These are phyloP conservation scores for Rhizomucor pusillus DNA, from an alignment of 371 early-diverging fungal species.

Conservation along the genomic window DNA sequence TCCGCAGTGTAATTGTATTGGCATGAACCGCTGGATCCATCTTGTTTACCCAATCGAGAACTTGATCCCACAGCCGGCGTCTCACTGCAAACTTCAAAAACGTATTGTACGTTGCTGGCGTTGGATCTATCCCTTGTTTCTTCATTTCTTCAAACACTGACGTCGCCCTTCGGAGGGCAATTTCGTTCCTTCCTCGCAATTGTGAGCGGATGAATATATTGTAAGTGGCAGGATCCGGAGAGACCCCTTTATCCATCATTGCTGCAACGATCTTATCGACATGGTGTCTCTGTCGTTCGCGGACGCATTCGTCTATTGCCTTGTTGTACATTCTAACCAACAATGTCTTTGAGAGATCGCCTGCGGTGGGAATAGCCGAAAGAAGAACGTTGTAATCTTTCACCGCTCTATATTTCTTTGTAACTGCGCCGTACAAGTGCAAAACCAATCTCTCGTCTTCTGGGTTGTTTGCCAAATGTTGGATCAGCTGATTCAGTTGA, in stretches of 20 bases:
- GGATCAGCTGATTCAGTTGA: not conserved
- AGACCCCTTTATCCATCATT: conserved; percentile 21
- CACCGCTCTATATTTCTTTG: not conserved
- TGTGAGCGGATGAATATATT: conserved; percentile 26
- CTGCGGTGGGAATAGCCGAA: not conserved
- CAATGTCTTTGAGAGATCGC: not conserved
- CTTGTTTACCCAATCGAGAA: conserved; percentile 25
- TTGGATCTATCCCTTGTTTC: conserved; percentile 17
- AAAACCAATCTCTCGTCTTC: conserved; percentile 3
- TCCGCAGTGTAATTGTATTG: conserved; percentile 25
- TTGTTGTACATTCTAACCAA: conserved; percentile 21
- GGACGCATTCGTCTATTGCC: conserved; percentile 17
- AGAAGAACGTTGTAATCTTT: not conserved
- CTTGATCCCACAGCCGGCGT: conserved; percentile 19
- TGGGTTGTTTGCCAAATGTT: not conserved
- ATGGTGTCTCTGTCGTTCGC: conserved; percentile 16
- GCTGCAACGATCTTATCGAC: conserved; percentile 12
- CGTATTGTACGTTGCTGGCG: conserved; percentile 34
- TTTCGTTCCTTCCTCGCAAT: conserved; percentile 1
- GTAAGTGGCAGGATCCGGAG: conserved; percentile 27
- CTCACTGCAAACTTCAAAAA: conserved; percentile 26
- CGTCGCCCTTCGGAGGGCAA: not conserved
- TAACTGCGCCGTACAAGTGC: conserved; percentile 1
- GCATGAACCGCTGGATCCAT: conserved; percentile 10
- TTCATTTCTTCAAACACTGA: conserved; percentile 20